A percentile compares a stretch with the other conserved stretches of the same genome.
These are phyloP conservation scores for Rhododendron griersonianum DNA, from an alignment of 148 eudicot genomes.

Conservation along the genomic window DNA sequence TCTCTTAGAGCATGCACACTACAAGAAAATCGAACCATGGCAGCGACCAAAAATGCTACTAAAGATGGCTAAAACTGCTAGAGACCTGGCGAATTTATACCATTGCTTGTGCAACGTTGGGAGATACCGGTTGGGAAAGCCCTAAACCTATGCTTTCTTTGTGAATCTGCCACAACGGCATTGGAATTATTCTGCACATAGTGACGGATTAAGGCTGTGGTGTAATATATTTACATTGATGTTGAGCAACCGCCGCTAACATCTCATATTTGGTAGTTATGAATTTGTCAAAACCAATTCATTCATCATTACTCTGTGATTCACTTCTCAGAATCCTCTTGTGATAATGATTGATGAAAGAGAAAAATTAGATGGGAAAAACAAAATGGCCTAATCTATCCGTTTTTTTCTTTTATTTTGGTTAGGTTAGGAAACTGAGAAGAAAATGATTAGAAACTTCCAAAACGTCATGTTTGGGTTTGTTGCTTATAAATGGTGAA, in stretches of 20 bases:
- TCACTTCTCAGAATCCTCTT: too few relatives aligned
- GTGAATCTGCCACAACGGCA: neutral
- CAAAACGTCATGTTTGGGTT: too few relatives aligned
- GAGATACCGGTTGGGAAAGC: neutral
- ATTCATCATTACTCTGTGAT: too few relatives aligned
- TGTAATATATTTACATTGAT: neutral
- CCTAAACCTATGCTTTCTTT: neutral
- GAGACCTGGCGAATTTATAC: neutral
- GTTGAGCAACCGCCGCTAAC: neutral
- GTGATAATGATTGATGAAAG: too few relatives aligned
- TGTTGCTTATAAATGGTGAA: too few relatives aligned
- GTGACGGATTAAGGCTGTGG: neutral
- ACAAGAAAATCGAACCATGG: neutral
- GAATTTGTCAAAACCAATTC: neutral
- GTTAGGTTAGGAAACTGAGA: too few relatives aligned
- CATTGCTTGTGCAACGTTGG: neutral
- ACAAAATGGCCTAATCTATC: too few relatives aligned
- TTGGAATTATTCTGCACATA: neutral
- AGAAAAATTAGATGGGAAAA: too few relatives aligned
- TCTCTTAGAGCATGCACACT: neutral
- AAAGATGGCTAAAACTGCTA: neutral
- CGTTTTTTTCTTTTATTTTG: too few relatives aligned
- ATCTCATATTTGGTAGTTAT: neutral
- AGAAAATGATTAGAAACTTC: too few relatives aligned
- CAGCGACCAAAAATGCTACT: neutral